Base-by-base conservation (phyloP, 1,284 basidiomycete species). In the Ganoderma lucidum region DNA sequence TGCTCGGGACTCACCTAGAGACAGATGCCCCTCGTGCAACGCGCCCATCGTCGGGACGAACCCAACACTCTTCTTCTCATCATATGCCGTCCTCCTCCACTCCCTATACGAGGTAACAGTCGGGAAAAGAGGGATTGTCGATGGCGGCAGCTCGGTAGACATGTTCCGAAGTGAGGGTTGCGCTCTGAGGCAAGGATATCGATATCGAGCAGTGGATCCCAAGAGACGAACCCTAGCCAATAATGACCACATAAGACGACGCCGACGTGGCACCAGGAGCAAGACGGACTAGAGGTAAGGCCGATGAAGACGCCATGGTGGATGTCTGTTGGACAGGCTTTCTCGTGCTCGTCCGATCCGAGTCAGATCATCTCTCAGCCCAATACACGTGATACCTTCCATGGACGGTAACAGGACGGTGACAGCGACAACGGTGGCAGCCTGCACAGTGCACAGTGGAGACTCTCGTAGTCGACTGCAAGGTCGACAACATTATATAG, bases 41-140 rank as follows among this genome's bases (percentile, higher is more conserved):
- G 97, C 97, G 35, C 97, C 97, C 98, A 99, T 99, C 51, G 97
- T 99, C 0, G 97, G 90, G 10, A 99, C 96, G 70, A 95, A 95
- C 0, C 97, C 97, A 3, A 99, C 95, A 3, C 88, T 86, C 76
- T 90, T 87, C 53, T 84, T 83, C 64, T 85, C 83, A 1, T 86
- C 82, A 70, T 88, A 89, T 0, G 90, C 93, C 61, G 82, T 82
- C 60, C 84, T 81, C 35, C 96, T 84, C 97, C 97, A 99, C 83
- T 84, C 81, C 59, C 96, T 86, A 75, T 92, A 91, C 2, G 90
- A 84, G 3, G 84, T 80, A 35, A 98, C 84, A 0, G 92, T 90
- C 3, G 86, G 89, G 74, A 97, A 90, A 64, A 98, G 87, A 5
- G 92, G 93, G 69, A 97, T 92, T n/a, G 83, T 75, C 2, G 90